These are phyloP conservation scores for Herpetomonas samuelpessoai DNA, from an alignment of 208 protist species.

Conservation along the genomic window DNA sequence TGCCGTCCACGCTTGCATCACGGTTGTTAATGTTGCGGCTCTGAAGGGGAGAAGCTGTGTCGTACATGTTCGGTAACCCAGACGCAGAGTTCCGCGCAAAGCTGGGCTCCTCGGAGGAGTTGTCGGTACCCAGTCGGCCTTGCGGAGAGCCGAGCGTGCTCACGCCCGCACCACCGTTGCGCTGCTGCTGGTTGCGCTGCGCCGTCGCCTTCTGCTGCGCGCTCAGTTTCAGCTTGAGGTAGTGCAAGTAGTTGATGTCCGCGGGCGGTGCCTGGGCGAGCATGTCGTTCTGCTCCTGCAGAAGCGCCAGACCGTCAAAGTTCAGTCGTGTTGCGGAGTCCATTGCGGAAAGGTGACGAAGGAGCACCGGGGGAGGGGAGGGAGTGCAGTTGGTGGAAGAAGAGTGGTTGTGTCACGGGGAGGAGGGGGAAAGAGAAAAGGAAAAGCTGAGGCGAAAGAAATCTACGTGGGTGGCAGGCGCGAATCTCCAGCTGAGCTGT, in stretches of 20 bases:
- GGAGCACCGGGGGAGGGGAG: background rate
- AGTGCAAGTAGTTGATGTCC: constrained; percentile 69
- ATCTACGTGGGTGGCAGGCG: no score
- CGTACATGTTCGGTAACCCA: background rate
- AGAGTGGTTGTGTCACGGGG: constrained; percentile 1
- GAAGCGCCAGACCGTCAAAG: constrained; percentile 45
- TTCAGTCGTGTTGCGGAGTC: background rate
- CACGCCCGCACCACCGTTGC: background rate
- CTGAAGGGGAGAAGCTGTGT: background rate
- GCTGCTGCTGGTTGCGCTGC: constrained; percentile 65
- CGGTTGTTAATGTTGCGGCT: background rate
- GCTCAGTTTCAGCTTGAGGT: constrained; percentile 56
- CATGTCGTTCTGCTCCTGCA: constrained; percentile 64
- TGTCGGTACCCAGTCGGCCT: no score
- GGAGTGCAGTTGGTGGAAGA: background rate
- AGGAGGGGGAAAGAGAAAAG: constrained; percentile 4
- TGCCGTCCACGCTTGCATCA: background rate
- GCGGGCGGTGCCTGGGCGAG: constrained; percentile 36
- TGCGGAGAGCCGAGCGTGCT: no score
- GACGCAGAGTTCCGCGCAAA: background rate
- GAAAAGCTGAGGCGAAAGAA: background rate
- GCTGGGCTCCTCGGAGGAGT: background rate
- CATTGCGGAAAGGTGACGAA: background rate
- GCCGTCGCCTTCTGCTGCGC: constrained; percentile 58
- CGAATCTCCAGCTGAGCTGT: no score